Conservation (phyloP, 2,329 filamentous ascomycete species). For the Pseudogymnoascus sp. region DNA sequence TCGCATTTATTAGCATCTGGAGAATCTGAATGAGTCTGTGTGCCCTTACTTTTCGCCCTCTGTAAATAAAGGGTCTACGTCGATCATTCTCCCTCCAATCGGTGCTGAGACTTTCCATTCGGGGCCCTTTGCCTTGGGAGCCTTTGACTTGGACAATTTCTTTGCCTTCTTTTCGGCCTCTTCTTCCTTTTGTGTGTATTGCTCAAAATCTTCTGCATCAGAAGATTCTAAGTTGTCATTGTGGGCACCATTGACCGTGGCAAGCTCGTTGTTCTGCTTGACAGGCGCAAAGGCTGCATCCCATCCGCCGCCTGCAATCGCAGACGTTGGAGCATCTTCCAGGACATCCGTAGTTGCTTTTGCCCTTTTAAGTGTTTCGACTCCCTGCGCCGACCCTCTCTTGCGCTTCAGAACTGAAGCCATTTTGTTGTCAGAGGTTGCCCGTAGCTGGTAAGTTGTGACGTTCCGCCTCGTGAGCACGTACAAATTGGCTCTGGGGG, state of each 20-base stretch:
- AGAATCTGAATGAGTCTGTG: not conserved
- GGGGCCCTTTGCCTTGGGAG: slow-evolving; percentile 16
- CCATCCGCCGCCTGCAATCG: slow-evolving; percentile 17
- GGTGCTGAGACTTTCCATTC: slow-evolving; percentile 56
- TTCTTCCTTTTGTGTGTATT: slow-evolving; percentile 12
- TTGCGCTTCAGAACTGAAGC: slow-evolving; percentile 32
- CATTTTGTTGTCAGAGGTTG: slow-evolving; percentile 28
- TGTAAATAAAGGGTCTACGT: slow-evolving; percentile 57
- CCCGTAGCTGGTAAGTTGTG: slow-evolving; percentile 10
- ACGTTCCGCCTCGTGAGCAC: slow-evolving; percentile 9
- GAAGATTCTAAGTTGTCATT: slow-evolving; percentile 13
- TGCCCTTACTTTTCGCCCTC: slow-evolving; percentile 49
- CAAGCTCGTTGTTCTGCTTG: slow-evolving; percentile 17
- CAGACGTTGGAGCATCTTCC: slow-evolving; percentile 10
- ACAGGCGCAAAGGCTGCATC: slow-evolving; percentile 24
- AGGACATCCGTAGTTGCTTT: slow-evolving; percentile 22
- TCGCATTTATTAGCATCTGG: slow-evolving; percentile 16
- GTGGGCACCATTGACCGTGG: slow-evolving; percentile 19
- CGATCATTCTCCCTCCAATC: slow-evolving; percentile 57
- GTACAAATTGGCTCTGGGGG: slow-evolving; percentile 4
- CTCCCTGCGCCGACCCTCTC: slow-evolving; percentile 26
- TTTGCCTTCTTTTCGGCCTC: slow-evolving; percentile 10
- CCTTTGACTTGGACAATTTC: slow-evolving; percentile 30
- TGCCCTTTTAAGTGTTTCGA: slow-evolving; percentile 25
- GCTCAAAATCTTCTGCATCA: slow-evolving; percentile 22